A percentile compares a stretch with the other conserved stretches of the same genome.
These are phyloP conservation scores for Nakazawaea anatomiae DNA, from an alignment of 805 yeast species.

Conservation along the genomic window DNA sequence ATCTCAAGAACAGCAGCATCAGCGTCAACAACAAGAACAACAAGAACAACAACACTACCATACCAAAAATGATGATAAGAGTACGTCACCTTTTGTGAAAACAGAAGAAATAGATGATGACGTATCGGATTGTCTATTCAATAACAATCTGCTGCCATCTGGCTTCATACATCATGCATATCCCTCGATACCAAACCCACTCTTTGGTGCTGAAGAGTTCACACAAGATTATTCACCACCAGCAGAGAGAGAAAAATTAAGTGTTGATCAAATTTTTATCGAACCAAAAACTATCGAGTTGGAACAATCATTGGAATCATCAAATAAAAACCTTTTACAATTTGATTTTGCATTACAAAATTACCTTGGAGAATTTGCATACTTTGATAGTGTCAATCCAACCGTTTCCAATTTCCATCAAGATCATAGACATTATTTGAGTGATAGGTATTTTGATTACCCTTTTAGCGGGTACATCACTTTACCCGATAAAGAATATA, in stretches of 20 bases:
- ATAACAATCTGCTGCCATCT: background rate
- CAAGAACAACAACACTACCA: background rate
- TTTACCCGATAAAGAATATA: slow-evolving; percentile 17
- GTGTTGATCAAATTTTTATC: background rate
- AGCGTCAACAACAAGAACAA: background rate
- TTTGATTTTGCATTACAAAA: slow-evolving; percentile 4
- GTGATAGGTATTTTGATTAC: slow-evolving; percentile 9
- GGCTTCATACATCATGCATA: slow-evolving; percentile 4
- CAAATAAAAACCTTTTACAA: background rate
- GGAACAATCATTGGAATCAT: background rate
- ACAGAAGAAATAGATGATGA: background rate
- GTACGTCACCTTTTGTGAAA: background rate
- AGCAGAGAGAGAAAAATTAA: background rate
- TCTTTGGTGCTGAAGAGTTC: slow-evolving; percentile 7
- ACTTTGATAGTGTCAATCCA: slow-evolving; percentile 6
- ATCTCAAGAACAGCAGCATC: background rate
- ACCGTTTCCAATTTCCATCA: slow-evolving; percentile 12
- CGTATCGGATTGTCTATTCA: background rate
- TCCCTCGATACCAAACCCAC: slow-evolving; percentile 3
- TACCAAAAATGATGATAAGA: background rate
- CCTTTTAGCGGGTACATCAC: slow-evolving; percentile 13
- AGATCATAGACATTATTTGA: slow-evolving; percentile 8
- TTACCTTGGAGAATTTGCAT: slow-evolving; percentile 5
- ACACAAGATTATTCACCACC: slow-evolving; percentile 2
- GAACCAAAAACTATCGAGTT: background rate